Evolutionary conservation across 768 basidiomycete genomes (phyloP), one percentile per base, ranked within the genome.

Genomic region (Mycena kentingensis): DNA sequence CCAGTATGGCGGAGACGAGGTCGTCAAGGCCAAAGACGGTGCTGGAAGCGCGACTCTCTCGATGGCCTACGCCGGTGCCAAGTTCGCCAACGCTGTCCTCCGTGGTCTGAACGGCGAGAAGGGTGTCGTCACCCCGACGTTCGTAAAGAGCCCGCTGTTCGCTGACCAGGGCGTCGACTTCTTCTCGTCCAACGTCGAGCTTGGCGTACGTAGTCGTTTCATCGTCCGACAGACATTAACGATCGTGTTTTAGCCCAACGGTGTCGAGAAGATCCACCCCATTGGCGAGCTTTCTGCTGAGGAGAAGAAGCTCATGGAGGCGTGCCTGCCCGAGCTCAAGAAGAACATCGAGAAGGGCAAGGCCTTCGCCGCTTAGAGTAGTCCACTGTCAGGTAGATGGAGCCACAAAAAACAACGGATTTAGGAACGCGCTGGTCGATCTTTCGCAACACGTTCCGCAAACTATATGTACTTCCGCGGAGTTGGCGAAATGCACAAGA

Each of bases 331-430:
- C 60, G 92, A 93, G 62, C 83, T 99, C 64, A 90, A 90, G 84
- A 94, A 90, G 85, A 98, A 97, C 84, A 96, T 98, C 64, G 90
- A 91, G 74, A 98, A 94, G 85, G 94, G 94, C 73, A 84, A 79
- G 72, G 79, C 81, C 37, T 92, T 91, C 58, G 87, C 82, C 60
- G 80, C 81, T 67, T 68, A 67, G 55, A 58, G n/a, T n/a, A n/a
- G n/a, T n/a, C n/a, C n/a, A n/a, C n/a, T n/a, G n/a, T n/a, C n/a
- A n/a, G n/a, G n/a, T n/a, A n/a, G n/a, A n/a, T n/a, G n/a, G n/a
- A n/a, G n/a, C n/a, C n/a, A n/a, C n/a, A n/a, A n/a, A n/a, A n/a
- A n/a, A n/a, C n/a, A n/a, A n/a, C n/a, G n/a, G n/a, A n/a, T n/a
- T n/a, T n/a, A n/a, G n/a, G n/a, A n/a, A n/a, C n/a, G n/a, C n/a